These are phyloP conservation scores for Colletotrichum sp. DNA, from an alignment of 2,329 filamentous ascomycete species.

Conservation along the genomic window DNA sequence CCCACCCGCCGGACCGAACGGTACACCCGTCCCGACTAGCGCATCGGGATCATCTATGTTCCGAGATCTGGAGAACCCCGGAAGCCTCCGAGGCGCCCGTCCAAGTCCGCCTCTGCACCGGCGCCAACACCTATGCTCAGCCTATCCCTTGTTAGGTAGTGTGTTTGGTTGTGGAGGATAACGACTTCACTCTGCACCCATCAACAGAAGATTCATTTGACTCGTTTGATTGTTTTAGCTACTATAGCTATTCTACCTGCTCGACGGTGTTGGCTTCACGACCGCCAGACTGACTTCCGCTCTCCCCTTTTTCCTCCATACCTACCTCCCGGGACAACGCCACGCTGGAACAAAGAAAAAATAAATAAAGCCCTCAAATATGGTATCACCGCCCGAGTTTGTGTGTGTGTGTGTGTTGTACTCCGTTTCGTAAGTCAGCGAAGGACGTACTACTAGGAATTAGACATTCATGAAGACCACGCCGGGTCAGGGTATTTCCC, in stretches of 20 bases:
- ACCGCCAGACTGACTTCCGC: neutral
- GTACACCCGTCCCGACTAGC: neutral
- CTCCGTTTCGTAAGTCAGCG: neutral
- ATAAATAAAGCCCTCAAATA: conserved; percentile 14
- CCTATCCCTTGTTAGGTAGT: neutral
- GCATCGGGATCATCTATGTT: conserved; percentile 9
- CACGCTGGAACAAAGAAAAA: conserved; percentile 17
- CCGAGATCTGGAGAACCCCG: neutral
- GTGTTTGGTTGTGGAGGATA: neutral
- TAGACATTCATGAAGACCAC: conserved; percentile 22
- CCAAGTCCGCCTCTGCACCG: neutral
- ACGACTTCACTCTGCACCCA: neutral
- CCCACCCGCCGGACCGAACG: neutral
- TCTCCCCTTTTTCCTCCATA: neutral
- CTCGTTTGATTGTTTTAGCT: conserved; percentile 18
- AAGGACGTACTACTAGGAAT: conserved; percentile 19
- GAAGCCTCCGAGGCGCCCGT: neutral
- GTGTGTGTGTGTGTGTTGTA: neutral
- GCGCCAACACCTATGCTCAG: neutral
- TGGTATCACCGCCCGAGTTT: conserved; percentile 21
- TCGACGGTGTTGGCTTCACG: neutral
- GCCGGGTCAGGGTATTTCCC: conserved; percentile 4
- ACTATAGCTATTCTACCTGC: neutral
- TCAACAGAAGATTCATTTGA: neutral
- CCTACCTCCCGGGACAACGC: conserved; percentile 13